Evolutionary conservation across 2,329 filamentous ascomycete genomes (phyloP), one percentile per base, ranked within the genome.

Genomic region (Chaetomiaceae sp.): DNA sequence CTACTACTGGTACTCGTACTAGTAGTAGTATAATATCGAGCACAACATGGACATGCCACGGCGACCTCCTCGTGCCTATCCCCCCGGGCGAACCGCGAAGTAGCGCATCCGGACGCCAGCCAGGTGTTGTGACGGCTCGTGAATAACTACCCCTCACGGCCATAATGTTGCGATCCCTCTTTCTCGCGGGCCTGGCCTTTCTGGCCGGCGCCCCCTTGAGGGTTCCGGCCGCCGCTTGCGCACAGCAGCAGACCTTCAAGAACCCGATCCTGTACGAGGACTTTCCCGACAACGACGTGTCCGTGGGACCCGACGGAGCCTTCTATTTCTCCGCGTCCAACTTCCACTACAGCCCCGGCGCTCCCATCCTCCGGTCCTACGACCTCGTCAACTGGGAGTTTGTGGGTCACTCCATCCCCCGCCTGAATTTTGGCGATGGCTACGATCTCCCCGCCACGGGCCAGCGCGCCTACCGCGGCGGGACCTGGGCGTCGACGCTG

Each of bases 221-320:
- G 8, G 43, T 20, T 6, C 20, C 23, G 20, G 43, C 27, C 7
- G 14, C 36, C 3, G 27, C 36, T n/a, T 33, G 46, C 10, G 16
- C 16, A 18, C n/a, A 16, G 18, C 14, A 25, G 16, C n/a, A 42
- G 25, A 46, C 41, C 4, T 47, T 52, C 49, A 40, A 16, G 23
- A 52, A 52, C 42, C 49, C 49, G 9, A 16, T 52, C 7, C n/a
- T 52, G 11, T 52, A 47, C 20, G 42, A 40, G 14, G 49, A 52
- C 49, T 52, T 46, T n/a, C 42, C 49, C 5, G 49, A 52, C 49
- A 46, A 46, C 21, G 49, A 52, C 20, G n/a, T 52, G 9, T 52
- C 41, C 8, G 3, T 34, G 5, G 49, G 42, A 4, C 42, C 42
- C 9, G 49, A 52, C 29, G 41, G 41, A 4, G 49, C 41, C 20